Conservation (phyloP, 768 basidiomycete genomes). For the Trametopsis cervina region DNA sequence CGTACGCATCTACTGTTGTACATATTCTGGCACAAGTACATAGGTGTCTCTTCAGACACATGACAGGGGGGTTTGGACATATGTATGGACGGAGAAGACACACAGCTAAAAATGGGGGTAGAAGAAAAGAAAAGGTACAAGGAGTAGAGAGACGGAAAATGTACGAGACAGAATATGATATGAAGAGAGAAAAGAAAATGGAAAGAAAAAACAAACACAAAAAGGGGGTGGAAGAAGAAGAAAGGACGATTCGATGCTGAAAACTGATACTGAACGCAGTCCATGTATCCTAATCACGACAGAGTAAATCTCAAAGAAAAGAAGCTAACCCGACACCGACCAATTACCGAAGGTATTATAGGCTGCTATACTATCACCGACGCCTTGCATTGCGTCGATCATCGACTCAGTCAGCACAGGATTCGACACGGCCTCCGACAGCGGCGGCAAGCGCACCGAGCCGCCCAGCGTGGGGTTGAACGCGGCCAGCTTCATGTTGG, state of each 20-base stretch:
- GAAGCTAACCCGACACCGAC: conserved; percentile 5
- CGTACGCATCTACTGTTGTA: conserved; percentile 9
- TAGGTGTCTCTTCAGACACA: conserved; percentile 4
- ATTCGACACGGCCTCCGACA: conserved; percentile 8
- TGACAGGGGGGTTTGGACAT: not conserved
- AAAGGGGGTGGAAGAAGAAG: not conserved
- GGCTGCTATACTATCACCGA: not conserved
- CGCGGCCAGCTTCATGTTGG: conserved; percentile 3
- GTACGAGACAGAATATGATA: conserved; percentile 1
- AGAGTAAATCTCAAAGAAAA: not conserved
- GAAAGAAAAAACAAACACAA: conserved; percentile 1
- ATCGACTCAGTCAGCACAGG: conserved; percentile 6
- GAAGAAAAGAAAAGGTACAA: conserved; percentile 1
- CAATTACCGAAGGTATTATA: conserved; percentile 6
- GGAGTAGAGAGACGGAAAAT: not conserved
- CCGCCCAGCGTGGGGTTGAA: not conserved
- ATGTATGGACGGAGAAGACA: too few relatives aligned
- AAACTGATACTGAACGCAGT: conserved; percentile 3
- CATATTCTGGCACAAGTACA: conserved; percentile 8
- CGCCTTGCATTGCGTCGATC: not conserved
- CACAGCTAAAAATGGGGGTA: conserved; percentile 3
- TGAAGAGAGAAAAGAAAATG: not conserved
- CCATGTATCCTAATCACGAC: conserved; percentile 8
- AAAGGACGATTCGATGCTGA: not conserved
- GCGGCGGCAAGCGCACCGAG: conserved; percentile 1